Evolutionary conservation across 1,139 yeast species (phyloP).

Genomic region (Pichia sp.): DNA sequence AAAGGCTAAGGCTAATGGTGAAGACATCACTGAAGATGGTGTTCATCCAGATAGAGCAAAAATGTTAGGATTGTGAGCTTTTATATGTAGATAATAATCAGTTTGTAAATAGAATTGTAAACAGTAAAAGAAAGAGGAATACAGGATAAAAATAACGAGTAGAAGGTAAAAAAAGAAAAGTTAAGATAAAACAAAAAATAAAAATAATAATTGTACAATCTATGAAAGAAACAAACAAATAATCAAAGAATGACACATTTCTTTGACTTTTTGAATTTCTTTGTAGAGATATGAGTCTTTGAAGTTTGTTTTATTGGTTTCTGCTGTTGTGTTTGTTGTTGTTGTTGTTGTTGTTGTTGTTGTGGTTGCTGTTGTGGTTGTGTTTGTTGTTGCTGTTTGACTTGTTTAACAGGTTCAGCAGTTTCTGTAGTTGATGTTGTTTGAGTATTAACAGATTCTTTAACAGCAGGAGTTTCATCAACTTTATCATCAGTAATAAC

Average conservation of each 20-base stretch:
- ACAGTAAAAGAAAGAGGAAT: not conserved
- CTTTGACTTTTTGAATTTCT: constrained; percentile 39
- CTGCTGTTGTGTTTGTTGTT: constrained; percentile 6
- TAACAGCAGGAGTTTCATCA: constrained; percentile 31
- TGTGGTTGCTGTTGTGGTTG: not conserved
- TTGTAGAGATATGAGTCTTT: constrained; percentile 10
- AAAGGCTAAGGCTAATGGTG: constrained; percentile 6
- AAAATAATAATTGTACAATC: not conserved
- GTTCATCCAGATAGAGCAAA: constrained; percentile 59
- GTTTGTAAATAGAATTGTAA: not conserved
- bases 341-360: not conserved
- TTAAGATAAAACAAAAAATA: not conserved
- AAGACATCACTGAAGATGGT: constrained; percentile 27
- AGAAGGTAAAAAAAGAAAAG: not conserved
- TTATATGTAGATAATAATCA: not conserved
- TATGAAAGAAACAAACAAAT: not conserved
- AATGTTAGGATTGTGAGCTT: constrained; percentile 28
- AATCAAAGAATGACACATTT: constrained; percentile 44
- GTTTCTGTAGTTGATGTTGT: constrained; percentile 6
- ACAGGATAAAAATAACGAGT: not conserved
- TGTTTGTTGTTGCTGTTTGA: not conserved
- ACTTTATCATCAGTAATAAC: constrained; percentile 53
- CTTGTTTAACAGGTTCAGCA: constrained; percentile 1
- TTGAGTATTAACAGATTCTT: constrained; percentile 11
- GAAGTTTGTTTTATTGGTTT: constrained; percentile 7